Evolutionary conservation across 2,329 filamentous ascomycete genomes (phyloP).

Genomic region (Ophiocordyceps camponoti-saundersi): DNA sequence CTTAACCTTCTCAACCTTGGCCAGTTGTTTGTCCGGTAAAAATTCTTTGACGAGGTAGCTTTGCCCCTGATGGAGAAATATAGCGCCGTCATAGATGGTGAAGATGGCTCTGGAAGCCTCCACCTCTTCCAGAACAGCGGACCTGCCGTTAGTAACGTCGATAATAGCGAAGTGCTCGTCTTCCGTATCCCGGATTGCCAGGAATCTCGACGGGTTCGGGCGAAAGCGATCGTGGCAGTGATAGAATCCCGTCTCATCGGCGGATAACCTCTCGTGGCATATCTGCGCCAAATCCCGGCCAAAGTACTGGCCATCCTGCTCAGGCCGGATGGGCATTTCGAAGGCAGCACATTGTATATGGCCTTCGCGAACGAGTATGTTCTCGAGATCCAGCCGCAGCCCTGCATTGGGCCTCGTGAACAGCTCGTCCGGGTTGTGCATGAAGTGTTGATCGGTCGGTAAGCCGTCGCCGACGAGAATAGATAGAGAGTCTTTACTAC

Average conservation of each 20-base stretch:
- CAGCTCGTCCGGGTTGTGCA: conserved; percentile 88
- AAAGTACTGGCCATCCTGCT: conserved; percentile 64
- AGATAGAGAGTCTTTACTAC: conserved; percentile 86
- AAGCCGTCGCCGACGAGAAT: conserved; percentile 81
- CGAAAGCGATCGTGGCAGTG: conserved; percentile 82
- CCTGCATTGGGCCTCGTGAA: conserved; percentile 83
- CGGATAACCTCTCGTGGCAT: conserved; percentile 55
- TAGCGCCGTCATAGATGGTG: conserved; percentile 90
- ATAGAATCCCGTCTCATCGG: conserved; percentile 66
- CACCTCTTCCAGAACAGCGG: conserved; percentile 83
- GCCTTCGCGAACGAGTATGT: conserved; percentile 79
- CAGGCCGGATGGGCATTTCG: conserved; percentile 79
- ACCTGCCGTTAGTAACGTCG: conserved; percentile 67
- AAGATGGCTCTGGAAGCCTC: conserved; percentile 91
- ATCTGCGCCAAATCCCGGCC: conserved; percentile 55
- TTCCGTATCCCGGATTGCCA: conserved; percentile 74
- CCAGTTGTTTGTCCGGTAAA: conserved; percentile 60
- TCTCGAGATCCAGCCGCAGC: conserved; percentile 79
- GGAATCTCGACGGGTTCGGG: conserved; percentile 64
- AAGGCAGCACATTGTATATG: conserved; percentile 91
- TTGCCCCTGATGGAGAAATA: conserved; percentile 91
- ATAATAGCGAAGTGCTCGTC: conserved; percentile 91
- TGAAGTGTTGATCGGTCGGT: conserved; percentile 87
- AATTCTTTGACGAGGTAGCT: conserved; percentile 89
- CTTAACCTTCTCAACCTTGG: conserved; percentile 73